phyloP scores from a whole-genome alignment of 192 early-diverging fungal species.

The Phlyctochytrium arcticum region DNA sequence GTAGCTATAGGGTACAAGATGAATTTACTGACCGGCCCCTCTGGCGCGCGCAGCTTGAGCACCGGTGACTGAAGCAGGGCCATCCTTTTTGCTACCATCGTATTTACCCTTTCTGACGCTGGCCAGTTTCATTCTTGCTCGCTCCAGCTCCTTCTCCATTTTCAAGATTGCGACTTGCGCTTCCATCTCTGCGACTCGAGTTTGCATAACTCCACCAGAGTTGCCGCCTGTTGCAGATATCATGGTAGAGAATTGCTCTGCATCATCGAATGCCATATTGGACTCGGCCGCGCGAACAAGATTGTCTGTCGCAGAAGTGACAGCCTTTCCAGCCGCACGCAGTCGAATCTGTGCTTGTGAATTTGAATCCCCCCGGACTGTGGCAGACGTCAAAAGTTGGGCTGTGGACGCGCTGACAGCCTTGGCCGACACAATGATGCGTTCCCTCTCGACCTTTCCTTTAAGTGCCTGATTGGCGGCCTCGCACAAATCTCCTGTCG shows the following conservation, averaged over 20 bases:
- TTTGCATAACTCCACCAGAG: slow-evolving; percentile 13
- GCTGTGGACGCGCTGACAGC: slow-evolving; percentile 44
- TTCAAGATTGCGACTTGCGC: slow-evolving; percentile 51
- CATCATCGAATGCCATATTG: slow-evolving; percentile 40
- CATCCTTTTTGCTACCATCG: slow-evolving; percentile 9
- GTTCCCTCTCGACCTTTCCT: slow-evolving; percentile 36
- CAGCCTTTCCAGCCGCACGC: slow-evolving; percentile 52
- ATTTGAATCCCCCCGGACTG: slow-evolving; percentile 30
- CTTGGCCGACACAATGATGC: slow-evolving; percentile 46
- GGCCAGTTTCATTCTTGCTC: slow-evolving; percentile 43
- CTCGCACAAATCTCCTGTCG: slow-evolving; percentile 50
- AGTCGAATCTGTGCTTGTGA: slow-evolving; percentile 46
- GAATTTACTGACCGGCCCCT: too few relatives aligned
- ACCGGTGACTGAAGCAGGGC: neutral
- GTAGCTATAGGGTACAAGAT: too few relatives aligned
- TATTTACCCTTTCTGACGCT: slow-evolving; percentile 50
- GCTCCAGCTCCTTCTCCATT: slow-evolving; percentile 59
- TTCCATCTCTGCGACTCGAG: slow-evolving; percentile 50
- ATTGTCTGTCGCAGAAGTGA: slow-evolving; percentile 49
- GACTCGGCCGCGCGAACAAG: slow-evolving; percentile 49
- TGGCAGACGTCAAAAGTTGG: slow-evolving; percentile 49
- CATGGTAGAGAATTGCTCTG: slow-evolving; percentile 28
- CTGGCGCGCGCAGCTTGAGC: too few relatives aligned
- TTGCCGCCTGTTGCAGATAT: slow-evolving; percentile 21
- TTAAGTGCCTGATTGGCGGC: slow-evolving; percentile 46